Percentiles rank a stretch among this genome's conserved stretches.
These are phyloP conservation scores for Carex kokanica DNA, from an alignment of 176 grass and related monocot species.

Conservation along the genomic window DNA sequence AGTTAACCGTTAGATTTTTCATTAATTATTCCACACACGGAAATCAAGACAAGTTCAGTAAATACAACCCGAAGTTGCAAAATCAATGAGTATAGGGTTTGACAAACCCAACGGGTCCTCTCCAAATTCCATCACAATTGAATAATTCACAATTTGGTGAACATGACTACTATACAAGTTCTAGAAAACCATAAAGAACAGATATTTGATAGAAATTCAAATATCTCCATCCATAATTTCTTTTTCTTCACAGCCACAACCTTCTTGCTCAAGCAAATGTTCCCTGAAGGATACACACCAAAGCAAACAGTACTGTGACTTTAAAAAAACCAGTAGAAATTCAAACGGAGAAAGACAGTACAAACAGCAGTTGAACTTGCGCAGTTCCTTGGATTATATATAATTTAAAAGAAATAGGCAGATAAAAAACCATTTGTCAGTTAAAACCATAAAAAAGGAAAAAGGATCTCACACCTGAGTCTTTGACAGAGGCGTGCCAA, in stretches of 20 bases:
- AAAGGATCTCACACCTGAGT: conserved; percentile 48
- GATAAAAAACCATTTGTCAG: background rate
- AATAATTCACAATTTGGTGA: conserved; percentile 11
- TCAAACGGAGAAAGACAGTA: background rate
- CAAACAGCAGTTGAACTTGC: background rate
- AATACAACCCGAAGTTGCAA: background rate
- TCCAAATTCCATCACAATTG: background rate
- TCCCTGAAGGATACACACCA: conserved; percentile 39
- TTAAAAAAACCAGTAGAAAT: background rate
- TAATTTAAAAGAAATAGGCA: background rate
- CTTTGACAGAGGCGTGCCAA: conserved; percentile 76
- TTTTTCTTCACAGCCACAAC: conserved; percentile 45
- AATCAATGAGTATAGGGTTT: background rate
- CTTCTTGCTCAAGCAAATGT: conserved; percentile 58
- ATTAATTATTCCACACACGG: background rate
- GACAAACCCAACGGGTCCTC: background rate
- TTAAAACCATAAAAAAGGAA: background rate
- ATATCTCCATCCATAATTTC: conserved; percentile 24
- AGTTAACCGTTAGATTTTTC: background rate
- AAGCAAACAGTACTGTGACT: conserved; percentile 7
- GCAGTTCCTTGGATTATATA: background rate
- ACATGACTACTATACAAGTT: conserved; percentile 10
- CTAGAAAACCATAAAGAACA: background rate
- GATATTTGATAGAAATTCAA: background rate
- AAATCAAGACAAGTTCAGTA: background rate